These are phyloP conservation scores for Microsporum ferrugineum DNA, from an alignment of 2,329 filamentous ascomycete species.

Conservation along the genomic window DNA sequence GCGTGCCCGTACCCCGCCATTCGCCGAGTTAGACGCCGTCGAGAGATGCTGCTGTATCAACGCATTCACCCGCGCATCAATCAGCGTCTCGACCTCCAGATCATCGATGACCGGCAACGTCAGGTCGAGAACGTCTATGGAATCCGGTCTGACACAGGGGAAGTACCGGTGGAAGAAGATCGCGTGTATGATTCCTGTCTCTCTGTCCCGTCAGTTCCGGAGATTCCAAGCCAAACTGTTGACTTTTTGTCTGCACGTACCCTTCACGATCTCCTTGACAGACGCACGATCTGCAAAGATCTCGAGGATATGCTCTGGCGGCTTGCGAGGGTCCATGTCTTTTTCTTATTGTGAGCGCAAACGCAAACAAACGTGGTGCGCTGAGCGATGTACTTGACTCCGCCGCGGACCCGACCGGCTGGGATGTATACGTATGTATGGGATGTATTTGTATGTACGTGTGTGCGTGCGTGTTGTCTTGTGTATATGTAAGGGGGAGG, in stretches of 20 bases:
- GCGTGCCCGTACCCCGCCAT: slow-evolving; percentile 57
- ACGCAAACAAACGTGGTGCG: too few relatives aligned
- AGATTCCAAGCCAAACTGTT: too few relatives aligned
- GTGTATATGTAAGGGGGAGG: not conserved
- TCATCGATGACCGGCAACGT: slow-evolving; percentile 83
- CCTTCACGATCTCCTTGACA: slow-evolving; percentile 87
- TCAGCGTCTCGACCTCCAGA: slow-evolving; percentile 81
- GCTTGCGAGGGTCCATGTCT: slow-evolving; percentile 51
- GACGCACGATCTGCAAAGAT: slow-evolving; percentile 83
- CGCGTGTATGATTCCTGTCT: slow-evolving; percentile 73
- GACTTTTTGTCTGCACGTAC: slow-evolving; percentile 36
- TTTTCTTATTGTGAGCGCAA: too few relatives aligned
- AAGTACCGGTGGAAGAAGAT: slow-evolving; percentile 99
- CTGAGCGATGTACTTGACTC: not conserved
- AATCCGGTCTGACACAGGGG: slow-evolving; percentile 67
- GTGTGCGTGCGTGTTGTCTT: slow-evolving; percentile 1
- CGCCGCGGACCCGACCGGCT: not conserved
- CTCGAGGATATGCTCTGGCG: slow-evolving; percentile 85
- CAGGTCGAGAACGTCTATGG: slow-evolving; percentile 80
- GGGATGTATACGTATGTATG: not conserved
- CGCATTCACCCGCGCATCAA: slow-evolving; percentile 72
- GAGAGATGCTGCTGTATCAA: slow-evolving; percentile 64
- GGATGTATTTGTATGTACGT: not conserved
- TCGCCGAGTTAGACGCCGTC: slow-evolving; percentile 44
- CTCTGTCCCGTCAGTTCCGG: not conserved